Evolutionary conservation across 2,329 filamentous ascomycete species (phyloP).

Genomic region (Diplocarpon rosae): DNA sequence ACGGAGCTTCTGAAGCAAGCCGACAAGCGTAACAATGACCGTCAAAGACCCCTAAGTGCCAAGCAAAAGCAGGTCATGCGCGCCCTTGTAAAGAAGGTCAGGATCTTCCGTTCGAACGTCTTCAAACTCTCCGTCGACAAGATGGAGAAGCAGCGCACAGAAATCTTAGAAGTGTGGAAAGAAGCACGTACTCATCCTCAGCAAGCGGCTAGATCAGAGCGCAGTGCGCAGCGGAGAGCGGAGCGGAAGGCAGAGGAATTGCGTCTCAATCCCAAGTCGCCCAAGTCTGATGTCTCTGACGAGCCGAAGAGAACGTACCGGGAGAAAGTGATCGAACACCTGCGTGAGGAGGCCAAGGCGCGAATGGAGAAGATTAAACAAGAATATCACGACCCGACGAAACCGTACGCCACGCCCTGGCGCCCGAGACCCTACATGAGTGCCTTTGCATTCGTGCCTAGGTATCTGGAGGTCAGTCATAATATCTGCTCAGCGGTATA

Average conservation of each 20-base stretch:
- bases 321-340: constrained; percentile 23
- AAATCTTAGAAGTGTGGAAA: constrained; percentile 1
- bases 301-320: neutral
- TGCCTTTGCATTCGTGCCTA: constrained; percentile 87
- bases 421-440: constrained; percentile 74
- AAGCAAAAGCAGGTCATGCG: constrained; percentile 3
- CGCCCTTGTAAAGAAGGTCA: neutral
- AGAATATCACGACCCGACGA: constrained; percentile 59
- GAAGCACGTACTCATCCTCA: neutral
- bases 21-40: neutral
- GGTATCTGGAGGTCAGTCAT: constrained; percentile 96
- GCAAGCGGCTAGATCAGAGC: neutral
- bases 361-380: constrained; percentile 65
- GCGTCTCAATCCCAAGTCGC: neutral
- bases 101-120: neutral
- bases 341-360: constrained; percentile 13
- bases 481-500: constrained; percentile 95
- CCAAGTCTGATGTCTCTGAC: neutral
- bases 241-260: too few species aligned
- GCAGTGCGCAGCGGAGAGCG: neutral
- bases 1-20: constrained; percentile 2
- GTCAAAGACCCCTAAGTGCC: constrained; percentile 2
- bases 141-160: neutral
- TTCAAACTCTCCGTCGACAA: constrained; percentile 1
- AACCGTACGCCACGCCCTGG: constrained; percentile 91